These are phyloP conservation scores for Picea abies DNA, from an alignment of 83 land plant species.

Conservation along the genomic window DNA sequence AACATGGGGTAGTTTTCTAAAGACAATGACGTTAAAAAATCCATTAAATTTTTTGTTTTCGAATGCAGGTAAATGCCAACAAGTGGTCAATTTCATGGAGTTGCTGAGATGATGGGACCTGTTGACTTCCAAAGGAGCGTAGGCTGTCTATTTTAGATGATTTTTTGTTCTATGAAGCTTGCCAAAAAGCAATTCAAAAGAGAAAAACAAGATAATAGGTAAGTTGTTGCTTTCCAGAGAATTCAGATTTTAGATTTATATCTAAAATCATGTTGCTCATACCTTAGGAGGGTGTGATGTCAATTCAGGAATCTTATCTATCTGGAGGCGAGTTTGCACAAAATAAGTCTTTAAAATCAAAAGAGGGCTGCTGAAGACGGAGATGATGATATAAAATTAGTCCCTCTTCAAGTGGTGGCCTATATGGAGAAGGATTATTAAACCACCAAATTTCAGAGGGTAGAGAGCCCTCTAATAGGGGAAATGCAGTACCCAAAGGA, in stretches of 20 bases:
- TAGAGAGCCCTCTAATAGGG: background rate
- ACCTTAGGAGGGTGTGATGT: background rate
- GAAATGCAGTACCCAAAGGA: background rate
- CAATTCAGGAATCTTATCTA: background rate
- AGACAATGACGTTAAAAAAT: background rate
- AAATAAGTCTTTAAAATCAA: background rate
- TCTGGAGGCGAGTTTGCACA: background rate
- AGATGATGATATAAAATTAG: constrained; percentile 8
- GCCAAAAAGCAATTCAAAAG: constrained; percentile 54
- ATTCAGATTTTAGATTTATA: background rate
- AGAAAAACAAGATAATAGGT: constrained; percentile 40
- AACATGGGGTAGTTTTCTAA: background rate
- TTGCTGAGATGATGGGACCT: constrained; percentile 52
- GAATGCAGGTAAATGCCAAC: constrained; percentile 48
- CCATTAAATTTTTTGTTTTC: background rate
- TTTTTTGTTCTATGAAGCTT: constrained; percentile 54
- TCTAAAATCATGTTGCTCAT: background rate
- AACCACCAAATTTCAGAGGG: constrained; percentile 1
- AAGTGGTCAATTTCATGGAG: constrained; percentile 57
- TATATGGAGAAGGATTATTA: constrained; percentile 1
- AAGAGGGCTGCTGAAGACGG: constrained; percentile 26
- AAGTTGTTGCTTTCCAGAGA: background rate
- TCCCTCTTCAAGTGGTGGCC: constrained; percentile 4
- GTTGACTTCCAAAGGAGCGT: constrained; percentile 50
- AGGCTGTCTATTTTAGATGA: constrained; percentile 53